Evolutionary conservation across 345 rosid species (phyloP), one percentile per base, ranked within the genome.

Genomic region (Balakata baccata): DNA sequence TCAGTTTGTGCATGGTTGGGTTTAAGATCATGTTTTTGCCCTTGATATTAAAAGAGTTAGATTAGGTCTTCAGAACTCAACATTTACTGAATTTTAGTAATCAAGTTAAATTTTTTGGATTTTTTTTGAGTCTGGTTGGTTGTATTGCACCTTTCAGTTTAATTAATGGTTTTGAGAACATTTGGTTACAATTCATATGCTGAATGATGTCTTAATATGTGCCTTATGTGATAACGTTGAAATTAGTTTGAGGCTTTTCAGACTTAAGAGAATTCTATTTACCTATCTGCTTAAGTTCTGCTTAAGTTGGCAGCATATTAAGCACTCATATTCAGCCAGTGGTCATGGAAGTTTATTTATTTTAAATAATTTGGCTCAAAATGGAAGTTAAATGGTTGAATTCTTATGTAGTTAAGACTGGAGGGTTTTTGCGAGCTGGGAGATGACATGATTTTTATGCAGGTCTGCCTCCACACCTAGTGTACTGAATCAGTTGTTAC

Each of bases 401-500:
- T 29, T 8, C 22, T 58, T 34, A 23, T 34, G 68, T 6, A 56
- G 12, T 56, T 71, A 41, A 46, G 47, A 68, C 58, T 38, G 9
- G 14, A 43, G 71, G 70, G 58, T 23, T 57, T 34, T 34, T 60
- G 38, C 66, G 53, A 78, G 52, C 46, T 34, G 39, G 16, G 41
- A 54, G 68, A 10, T 64, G 68, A 16, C 52, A 10, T 14, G 64
- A 38, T 74, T 69, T 77, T 72, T 58, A 7, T 76, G 76, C 90
- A 92, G 98, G 77, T 86, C 85, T 47, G 73, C 88, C 69, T 79
- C 93, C 81, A 2, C 34, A 2, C 34, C 34, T 29, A 29, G 34
- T 29, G 81, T 87, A 69, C 71, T 90, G 65, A 90, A 90, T 79
- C 98, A 89, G 80, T 78, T 91, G 74, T 75, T 84, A 57, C 96